A percentile compares a stretch with the other conserved stretches of the same genome.
phyloP scores from a whole-genome alignment of 495 filamentous ascomycete genomes.

The Lasiosphaeria miniovina region DNA sequence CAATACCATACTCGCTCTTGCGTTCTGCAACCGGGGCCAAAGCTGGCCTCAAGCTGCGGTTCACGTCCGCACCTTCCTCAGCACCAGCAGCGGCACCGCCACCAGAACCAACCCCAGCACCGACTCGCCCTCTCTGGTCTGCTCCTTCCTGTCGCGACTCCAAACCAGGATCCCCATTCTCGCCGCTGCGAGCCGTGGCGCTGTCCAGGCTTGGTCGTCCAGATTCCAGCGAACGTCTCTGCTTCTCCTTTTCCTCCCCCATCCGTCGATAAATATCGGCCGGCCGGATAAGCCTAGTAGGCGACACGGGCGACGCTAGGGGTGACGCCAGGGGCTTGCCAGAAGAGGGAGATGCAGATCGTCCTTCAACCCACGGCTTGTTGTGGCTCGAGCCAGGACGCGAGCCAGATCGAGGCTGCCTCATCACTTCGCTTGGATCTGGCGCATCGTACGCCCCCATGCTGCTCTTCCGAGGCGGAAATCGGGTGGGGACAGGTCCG shows the following conservation, averaged over 20 bases:
- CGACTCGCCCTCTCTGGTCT: not conserved
- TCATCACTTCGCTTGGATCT: slow-evolving; percentile 20
- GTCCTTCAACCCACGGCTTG: slow-evolving; percentile 28
- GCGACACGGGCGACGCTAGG: slow-evolving; percentile 18
- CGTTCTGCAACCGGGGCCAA: slow-evolving; percentile 56
- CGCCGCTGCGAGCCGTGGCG: slow-evolving; percentile 4
- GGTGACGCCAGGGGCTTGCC: slow-evolving; percentile 2
- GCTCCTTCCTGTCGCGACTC: slow-evolving; percentile 8
- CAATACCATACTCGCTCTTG: slow-evolving; percentile 56
- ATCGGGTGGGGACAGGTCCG: slow-evolving; percentile 33
- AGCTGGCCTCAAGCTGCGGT: slow-evolving; percentile 34
- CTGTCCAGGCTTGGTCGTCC: slow-evolving; percentile 45
- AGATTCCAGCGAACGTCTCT: slow-evolving; percentile 54
- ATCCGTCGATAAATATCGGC: slow-evolving; percentile 76
- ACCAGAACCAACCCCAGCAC: slow-evolving; percentile 16
- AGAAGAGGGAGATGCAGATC: slow-evolving; percentile 27
- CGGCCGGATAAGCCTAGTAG: slow-evolving; percentile 63
- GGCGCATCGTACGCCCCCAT: slow-evolving; percentile 45
- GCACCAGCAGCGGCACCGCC: slow-evolving; percentile 11
- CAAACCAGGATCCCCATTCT: not conserved
- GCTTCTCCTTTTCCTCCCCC: slow-evolving; percentile 61
- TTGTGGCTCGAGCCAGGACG: slow-evolving; percentile 25
- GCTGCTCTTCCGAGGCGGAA: slow-evolving; percentile 61
- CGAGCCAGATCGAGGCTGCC: slow-evolving; percentile 16
- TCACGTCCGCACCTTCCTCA: slow-evolving; percentile 32